Percentiles rank a stretch among this genome's conserved stretches.
Evolutionary conservation across 192 early-diverging fungal species (phyloP).

Genomic region (Linnemannia hyalina): DNA sequence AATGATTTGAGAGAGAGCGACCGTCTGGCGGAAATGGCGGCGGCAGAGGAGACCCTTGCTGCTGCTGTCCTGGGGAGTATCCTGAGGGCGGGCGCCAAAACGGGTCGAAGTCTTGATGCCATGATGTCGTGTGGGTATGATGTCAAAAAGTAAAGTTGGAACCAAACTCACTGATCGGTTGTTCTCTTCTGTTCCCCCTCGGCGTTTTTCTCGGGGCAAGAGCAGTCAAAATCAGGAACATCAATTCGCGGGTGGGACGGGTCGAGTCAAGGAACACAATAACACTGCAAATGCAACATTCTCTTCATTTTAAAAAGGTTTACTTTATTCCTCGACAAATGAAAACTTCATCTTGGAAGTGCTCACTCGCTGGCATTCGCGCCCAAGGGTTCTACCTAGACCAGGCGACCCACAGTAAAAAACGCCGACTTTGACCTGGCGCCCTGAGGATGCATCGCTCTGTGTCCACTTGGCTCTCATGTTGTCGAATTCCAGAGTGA

Average conservation of each 20-base stretch:
- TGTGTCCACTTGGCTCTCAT: conserved; percentile 43
- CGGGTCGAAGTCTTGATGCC: conserved; percentile 53
- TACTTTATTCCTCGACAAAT: conserved; percentile 26
- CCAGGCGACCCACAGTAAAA: conserved; percentile 86
- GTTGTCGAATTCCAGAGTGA: conserved; percentile 70
- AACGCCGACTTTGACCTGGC: conserved; percentile 74
- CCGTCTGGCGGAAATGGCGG: conserved; percentile 31
- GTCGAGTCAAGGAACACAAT: background rate
- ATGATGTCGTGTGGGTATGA: conserved; percentile 18
- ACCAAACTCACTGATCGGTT: background rate
- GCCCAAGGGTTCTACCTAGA: conserved; percentile 67
- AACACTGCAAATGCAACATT: conserved; percentile 1
- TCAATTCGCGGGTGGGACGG: background rate
- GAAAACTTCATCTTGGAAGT: conserved; percentile 22
- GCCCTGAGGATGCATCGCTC: conserved; percentile 33
- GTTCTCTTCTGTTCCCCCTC: background rate
- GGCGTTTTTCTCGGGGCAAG: background rate
- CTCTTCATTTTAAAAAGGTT: background rate
- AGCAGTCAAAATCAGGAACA: background rate
- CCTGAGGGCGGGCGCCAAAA: conserved; percentile 42
- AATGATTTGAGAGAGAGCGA: conserved; percentile 53
- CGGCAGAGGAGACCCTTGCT: conserved; percentile 10
- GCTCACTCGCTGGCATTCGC: conserved; percentile 35
- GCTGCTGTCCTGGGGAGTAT: conserved; percentile 35
- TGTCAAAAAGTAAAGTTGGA: background rate